These are phyloP conservation scores for Ascocoryne sarcoides DNA, from an alignment of 2,329 filamentous ascomycete genomes.

Conservation along the genomic window DNA sequence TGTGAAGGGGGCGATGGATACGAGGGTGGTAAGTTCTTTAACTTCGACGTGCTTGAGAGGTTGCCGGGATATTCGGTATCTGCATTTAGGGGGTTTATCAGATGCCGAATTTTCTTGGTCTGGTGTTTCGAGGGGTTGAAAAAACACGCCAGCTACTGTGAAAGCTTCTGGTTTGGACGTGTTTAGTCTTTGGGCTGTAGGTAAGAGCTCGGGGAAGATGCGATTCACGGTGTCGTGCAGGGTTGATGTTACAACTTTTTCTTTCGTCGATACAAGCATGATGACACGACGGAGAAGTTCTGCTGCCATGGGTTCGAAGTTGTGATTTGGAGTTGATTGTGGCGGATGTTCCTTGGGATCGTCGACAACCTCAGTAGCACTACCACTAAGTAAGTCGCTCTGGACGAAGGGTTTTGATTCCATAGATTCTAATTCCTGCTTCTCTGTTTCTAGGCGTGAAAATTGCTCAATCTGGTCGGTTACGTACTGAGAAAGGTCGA, in stretches of 20 bases:
- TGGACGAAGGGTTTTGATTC: no score
- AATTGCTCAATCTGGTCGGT: no score
- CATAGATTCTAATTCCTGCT: no score
- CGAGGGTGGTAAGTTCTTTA: not conserved
- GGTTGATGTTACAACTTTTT: constrained; percentile 34
- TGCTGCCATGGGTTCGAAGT: constrained; percentile 28
- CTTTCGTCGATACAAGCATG: constrained; percentile 39
- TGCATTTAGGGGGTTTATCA: not conserved
- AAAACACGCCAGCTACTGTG: constrained; percentile 18
- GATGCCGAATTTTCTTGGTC: no score
- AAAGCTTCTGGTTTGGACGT: constrained; percentile 3
- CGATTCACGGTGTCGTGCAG: constrained; percentile 32
- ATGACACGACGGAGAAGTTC: constrained; percentile 39
- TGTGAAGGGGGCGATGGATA: not conserved
- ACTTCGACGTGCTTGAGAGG: constrained; percentile 9
- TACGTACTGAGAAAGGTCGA: no score
- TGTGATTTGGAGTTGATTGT: not conserved
- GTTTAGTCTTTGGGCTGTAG: not conserved
- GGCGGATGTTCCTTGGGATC: no score
- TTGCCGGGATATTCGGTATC: constrained; percentile 22
- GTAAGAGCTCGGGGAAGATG: constrained; percentile 32
- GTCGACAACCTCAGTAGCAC: no score
- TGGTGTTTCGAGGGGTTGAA: constrained; percentile 9
- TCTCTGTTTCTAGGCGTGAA: no score
- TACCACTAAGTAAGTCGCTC: no score